These are phyloP conservation scores for Aspergillus asperescens DNA, from an alignment of 495 filamentous ascomycete genomes.

Conservation along the genomic window DNA sequence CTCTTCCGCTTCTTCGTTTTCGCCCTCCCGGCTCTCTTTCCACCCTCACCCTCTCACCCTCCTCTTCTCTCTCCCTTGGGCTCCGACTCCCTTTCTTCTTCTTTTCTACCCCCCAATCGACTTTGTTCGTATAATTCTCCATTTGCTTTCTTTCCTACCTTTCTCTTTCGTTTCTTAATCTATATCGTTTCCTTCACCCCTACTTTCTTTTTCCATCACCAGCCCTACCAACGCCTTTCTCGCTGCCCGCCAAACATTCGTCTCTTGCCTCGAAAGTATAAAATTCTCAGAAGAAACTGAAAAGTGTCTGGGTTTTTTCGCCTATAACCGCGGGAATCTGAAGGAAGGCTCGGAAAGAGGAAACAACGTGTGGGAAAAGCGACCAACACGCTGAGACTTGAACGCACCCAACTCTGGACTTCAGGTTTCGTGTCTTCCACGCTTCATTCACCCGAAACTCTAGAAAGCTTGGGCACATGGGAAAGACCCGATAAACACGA, in stretches of 20 bases:
- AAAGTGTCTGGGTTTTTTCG: slow-evolving; percentile 3
- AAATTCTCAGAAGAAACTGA: background rate
- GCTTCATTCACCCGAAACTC: background rate
- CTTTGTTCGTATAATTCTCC: slow-evolving; percentile 22
- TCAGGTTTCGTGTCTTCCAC: slow-evolving; percentile 7
- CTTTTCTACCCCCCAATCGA: slow-evolving; percentile 19
- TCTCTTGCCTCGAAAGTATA: background rate
- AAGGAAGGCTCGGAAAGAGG: slow-evolving; percentile 16
- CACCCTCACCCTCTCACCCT: slow-evolving; percentile 14
- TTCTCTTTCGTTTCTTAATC: slow-evolving; percentile 17
- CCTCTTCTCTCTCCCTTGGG: slow-evolving; percentile 16
- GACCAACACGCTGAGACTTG: slow-evolving; percentile 14
- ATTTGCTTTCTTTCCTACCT: slow-evolving; percentile 26
- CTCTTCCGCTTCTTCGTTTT: slow-evolving; percentile 24
- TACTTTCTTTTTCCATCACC: slow-evolving; percentile 13
- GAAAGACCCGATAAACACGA: slow-evolving; percentile 9
- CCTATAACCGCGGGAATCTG: slow-evolving; percentile 5
- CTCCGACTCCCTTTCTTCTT: slow-evolving; percentile 13
- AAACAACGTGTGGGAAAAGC: slow-evolving; percentile 7
- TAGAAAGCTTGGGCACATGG: background rate
- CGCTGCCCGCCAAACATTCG: background rate
- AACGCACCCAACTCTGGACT: background rate
- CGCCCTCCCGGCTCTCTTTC: slow-evolving; percentile 24
- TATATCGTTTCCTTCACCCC: slow-evolving; percentile 7
- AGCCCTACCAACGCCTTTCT: slow-evolving; percentile 4